Percentiles rank a stretch among this genome's conserved stretches.
These are phyloP conservation scores for Melaleuca quinquenervia DNA, from an alignment of 345 rosid species.

Conservation along the genomic window DNA sequence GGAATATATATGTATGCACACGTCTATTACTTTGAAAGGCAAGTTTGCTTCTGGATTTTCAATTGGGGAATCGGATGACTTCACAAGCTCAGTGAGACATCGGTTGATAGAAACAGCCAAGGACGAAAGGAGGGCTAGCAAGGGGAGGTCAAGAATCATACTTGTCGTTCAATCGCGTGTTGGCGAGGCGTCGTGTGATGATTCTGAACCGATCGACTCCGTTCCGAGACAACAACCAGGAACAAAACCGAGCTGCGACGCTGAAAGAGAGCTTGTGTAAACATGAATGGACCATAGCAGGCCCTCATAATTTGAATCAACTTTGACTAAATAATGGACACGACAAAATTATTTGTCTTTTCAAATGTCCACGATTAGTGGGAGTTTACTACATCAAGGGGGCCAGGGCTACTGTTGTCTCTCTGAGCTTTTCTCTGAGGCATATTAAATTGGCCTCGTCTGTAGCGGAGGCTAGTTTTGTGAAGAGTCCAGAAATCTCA, in stretches of 20 bases:
- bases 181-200: background rate
- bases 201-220: background rate
- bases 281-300: background rate
- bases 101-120: background rate
- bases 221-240: background rate
- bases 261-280: background rate
- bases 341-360: background rate
- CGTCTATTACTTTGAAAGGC: background rate
- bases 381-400: background rate
- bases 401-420: background rate
- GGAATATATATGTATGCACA: background rate
- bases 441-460: background rate
- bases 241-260: background rate
- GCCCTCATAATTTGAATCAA: background rate
- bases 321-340: background rate
- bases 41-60: background rate
- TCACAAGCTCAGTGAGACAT: background rate
- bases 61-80: background rate
- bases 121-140: background rate
- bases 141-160: background rate
- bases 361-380: background rate
- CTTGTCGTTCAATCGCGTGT: background rate
- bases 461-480: background rate
- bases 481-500: background rate
- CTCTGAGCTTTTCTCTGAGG: background rate